Percentiles rank a stretch among this genome's conserved stretches.
These are phyloP conservation scores for Candida fluviatilis DNA, from an alignment of 805 yeast species.

Conservation along the genomic window DNA sequence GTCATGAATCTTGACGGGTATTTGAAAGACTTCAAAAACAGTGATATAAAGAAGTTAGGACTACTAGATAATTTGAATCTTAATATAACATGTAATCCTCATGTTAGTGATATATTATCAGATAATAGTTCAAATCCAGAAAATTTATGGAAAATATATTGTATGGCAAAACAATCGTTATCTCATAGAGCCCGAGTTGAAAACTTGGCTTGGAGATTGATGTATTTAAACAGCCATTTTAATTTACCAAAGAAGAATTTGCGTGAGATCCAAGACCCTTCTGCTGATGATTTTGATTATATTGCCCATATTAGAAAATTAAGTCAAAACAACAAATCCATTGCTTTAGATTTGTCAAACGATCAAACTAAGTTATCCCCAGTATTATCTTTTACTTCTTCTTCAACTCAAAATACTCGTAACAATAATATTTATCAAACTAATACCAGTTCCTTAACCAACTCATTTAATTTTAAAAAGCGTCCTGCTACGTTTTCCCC, in stretches of 20 bases:
- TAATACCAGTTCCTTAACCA: neutral
- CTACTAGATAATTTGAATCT: neutral
- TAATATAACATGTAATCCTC: neutral
- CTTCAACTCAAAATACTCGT: neutral
- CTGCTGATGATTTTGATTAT: conserved; percentile 56
- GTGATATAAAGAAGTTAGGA: neutral
- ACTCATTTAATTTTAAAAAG: conserved; percentile 10
- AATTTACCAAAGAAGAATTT: conserved; percentile 1
- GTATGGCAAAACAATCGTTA: conserved; percentile 66
- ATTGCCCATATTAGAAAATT: conserved; percentile 59
- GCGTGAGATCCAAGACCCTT: conserved; percentile 32
- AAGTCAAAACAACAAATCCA: conserved; percentile 31
- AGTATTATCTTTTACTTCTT: neutral
- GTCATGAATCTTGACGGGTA: neutral
- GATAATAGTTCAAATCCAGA: conserved; percentile 9
- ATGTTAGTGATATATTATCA: neutral
- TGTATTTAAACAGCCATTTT: conserved; percentile 45
- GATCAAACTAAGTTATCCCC: neutral
- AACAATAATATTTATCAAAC: neutral
- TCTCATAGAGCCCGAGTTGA: conserved; percentile 78
- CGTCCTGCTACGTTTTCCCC: conserved; percentile 18
- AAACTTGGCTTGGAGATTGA: conserved; percentile 84
- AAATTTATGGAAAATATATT: conserved; percentile 74
- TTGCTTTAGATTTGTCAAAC: neutral
- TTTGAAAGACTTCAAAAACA: neutral